Base-by-base conservation (phyloP, 2,329 filamentous ascomycete species). In the Fusarium foetens region DNA sequence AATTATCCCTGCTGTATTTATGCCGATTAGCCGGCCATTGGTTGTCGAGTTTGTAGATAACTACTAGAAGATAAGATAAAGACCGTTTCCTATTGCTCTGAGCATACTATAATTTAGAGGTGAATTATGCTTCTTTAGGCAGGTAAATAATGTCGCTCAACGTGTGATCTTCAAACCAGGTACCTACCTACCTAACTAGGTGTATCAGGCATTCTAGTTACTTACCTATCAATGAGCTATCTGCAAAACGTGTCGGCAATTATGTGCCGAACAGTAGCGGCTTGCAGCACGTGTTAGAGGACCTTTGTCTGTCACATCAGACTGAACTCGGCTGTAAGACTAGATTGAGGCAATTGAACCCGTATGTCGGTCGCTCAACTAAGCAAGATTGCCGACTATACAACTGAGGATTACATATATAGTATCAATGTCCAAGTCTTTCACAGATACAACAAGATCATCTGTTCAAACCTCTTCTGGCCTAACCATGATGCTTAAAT, bases 141-240 rank as follows among this genome's bases (percentile, higher is more conserved):
- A 58, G 54, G 54, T 49, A 5, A 12, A 16, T 21, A 27, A 36
- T 36, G 3, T 16, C 8, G 8, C 8, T 31, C 52, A n/a, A 27
- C 5, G 10, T 35, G 23, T n/a, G 53, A 36, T 35, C 33, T n/a
- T 48, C 39, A 3, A 27, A 36, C 19, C 6, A 12, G 3, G 8
- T 19, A 23, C 38, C 35, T 10, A 42, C 58, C 58, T 60, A 19
- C 58, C 48, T 54, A 23, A 60, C 13, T 54, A 9, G 58, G 48
- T 55, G 23, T 9, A 29, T 27, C 19, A 42, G 13, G 12, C 10
- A 6, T 53, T 13, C 3, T 35, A 14, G 17, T 42, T 13, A 7
- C 3, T 35, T 12, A 23, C 51, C 58, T 46, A 46, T 62, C 41
- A 46, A 25, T 46, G 25, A 7, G 21, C 8, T n/a, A 21, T 58